A percentile compares a stretch with the other conserved stretches of the same genome.
These are phyloP conservation scores for Calamus simplicifolius DNA, from an alignment of 176 grass and related monocot genomes.

Conservation along the genomic window DNA sequence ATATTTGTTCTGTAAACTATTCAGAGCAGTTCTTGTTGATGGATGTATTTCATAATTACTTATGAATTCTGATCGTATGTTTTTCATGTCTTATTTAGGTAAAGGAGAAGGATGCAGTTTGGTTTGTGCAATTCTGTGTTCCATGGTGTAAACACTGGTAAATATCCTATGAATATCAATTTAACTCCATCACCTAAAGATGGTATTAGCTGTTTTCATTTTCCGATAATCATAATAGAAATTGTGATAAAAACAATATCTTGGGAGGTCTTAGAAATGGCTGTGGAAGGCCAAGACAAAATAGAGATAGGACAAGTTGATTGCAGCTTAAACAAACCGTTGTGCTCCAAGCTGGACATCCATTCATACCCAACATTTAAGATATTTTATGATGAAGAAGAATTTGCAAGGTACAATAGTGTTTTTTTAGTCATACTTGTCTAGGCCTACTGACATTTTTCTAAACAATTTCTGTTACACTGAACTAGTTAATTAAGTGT, in stretches of 20 bases:
- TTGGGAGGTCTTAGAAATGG: constrained; percentile 75
- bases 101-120: constrained; percentile 82
- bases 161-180: not conserved
- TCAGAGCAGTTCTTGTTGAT: too few relatives aligned
- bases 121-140: constrained; percentile 90
- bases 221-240: too few relatives aligned
- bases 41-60: too few relatives aligned
- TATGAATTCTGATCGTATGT: too few relatives aligned
- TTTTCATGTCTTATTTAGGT: constrained; percentile 37
- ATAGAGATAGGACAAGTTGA: constrained; percentile 91
- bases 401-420: constrained; percentile 95
- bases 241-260: too few relatives aligned
- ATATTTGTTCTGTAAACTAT: too few relatives aligned
- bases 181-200: too few relatives aligned
- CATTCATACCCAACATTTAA: constrained; percentile 97
- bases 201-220: too few relatives aligned
- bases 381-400: constrained; percentile 81
- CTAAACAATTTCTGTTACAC: too few relatives aligned
- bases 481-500: too few relatives aligned
- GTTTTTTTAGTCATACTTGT: constrained; percentile 3
- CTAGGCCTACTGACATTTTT: too few relatives aligned
- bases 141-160: constrained; percentile 99
- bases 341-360: constrained; percentile 84
- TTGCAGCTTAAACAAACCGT: constrained; percentile 58
- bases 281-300: constrained; percentile 74